Conservation (phyloP, 805 yeast genomes). For the Clavispora fructus region DNA sequence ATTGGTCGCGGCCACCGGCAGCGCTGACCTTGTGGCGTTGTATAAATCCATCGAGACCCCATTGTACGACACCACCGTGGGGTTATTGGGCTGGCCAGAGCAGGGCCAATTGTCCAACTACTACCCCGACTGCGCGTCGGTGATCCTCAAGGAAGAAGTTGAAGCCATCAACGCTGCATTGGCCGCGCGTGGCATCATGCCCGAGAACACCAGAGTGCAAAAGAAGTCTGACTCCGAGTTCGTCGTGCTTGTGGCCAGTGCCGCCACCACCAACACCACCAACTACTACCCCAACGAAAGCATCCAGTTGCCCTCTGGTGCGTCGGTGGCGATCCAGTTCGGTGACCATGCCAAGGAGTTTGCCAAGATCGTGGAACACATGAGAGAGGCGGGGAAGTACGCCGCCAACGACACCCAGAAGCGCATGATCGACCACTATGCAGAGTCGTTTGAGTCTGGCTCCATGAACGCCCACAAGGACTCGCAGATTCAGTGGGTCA, state of each 20-base stretch:
- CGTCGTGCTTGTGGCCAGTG: constrained; percentile 66
- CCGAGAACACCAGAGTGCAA: constrained; percentile 74
- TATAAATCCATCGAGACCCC: constrained; percentile 42
- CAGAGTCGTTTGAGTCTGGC: constrained; percentile 70
- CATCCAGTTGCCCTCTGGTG: constrained; percentile 29
- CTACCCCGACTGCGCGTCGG: constrained; percentile 44
- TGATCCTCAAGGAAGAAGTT: constrained; percentile 53
- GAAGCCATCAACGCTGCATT: constrained; percentile 62
- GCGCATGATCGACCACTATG: constrained; percentile 61
- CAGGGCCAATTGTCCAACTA: constrained; percentile 72
- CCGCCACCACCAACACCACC: constrained; percentile 43
- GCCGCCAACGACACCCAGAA: constrained; percentile 72
- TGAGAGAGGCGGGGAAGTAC: constrained; percentile 51
- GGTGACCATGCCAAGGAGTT: constrained; percentile 78
- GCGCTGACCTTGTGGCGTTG: constrained; percentile 25
- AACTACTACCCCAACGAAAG: constrained; percentile 46
- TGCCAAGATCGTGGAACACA: constrained; percentile 47
- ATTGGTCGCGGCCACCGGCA: constrained; percentile 40
- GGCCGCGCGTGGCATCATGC: constrained; percentile 59
- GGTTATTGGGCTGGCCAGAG: constrained; percentile 71
- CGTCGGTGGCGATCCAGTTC: constrained; percentile 50
- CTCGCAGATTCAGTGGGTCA: constrained; percentile 84
- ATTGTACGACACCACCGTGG: constrained; percentile 47
- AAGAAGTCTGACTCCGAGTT: constrained; percentile 48
- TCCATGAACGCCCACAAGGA: constrained; percentile 80